Evolutionary conservation across 2,329 filamentous ascomycete species (phyloP), one percentile per base, ranked within the genome.

Genomic region (Chaetomium olivaceum): DNA sequence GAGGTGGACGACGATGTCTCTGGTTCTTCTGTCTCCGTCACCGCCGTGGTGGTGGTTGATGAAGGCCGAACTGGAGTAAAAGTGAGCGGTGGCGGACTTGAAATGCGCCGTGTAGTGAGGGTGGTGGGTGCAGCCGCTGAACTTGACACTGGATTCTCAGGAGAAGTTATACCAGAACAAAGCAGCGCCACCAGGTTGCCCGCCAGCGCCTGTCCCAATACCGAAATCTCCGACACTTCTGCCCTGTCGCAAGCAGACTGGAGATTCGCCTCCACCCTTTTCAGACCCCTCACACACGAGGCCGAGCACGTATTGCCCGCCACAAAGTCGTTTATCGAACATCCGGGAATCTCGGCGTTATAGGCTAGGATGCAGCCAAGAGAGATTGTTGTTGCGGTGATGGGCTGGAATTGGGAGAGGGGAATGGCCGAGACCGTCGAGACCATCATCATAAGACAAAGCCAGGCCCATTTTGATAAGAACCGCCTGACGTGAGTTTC

Each of bases 231-330:
- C 19, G 74, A 70, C 0, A 68, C 89, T 16, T 85, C 85, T 27
- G 89, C 90, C 62, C 92, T 90, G 4, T 89, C 89, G 74, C 94
- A 94, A 77, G 90, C 86, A 51, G 83, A 80, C 57, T 85, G 83
- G 46, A 90, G 85, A 36, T 89, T 90, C 71, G 93, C 89, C 58
- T 90, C 88, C 76, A 96, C 88, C 58, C 95, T 82, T 70, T 92
- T 87, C 36, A 97, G 91, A 62, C 90, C 76, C 8, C 67, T 66
- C 50, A 72, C 73, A 67, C 81, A 83, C 3, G 62, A 65, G 4
- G 64, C 46, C 19, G 80, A 81, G 71, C 81, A 83, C 2, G 69
- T 69, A 14, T 68, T 74, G 43, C 74, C 75, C 2, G 62, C 62
- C 7, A 66, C 68, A 29, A 81, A 81, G 69, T 82, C 80, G 62